Evolutionary conservation across 129 eudicot species (phyloP), one percentile per base, ranked within the genome.

Genomic region (Centella asiatica): DNA sequence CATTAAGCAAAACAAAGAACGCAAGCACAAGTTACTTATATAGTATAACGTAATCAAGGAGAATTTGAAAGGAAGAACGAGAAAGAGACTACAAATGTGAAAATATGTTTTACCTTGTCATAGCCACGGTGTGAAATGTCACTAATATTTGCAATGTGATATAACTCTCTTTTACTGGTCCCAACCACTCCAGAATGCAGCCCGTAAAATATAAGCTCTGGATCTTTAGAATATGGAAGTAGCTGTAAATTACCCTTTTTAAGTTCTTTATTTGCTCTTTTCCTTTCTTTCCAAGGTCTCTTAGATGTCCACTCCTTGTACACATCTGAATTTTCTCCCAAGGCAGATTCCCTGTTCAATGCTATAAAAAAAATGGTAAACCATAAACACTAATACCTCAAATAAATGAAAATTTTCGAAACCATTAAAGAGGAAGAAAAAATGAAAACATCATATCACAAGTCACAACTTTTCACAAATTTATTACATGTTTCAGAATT

Each of bases 241-340:
- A 69, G 61, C 53, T 73, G 75, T 50, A 74, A 63, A 22, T 66
- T 57, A 36, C 59, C 73, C 32, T 72, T 72, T 65, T 71, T 74
- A 27, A 69, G 67, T 40, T 72, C 92, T 78, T 84, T 87, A 20
- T 61, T 70, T 29, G 76, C 79, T 71, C 57, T 79, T 74, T 85
- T 93, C 68, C 99, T 77, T 80, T 93, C 96, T 67, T 93, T 93
- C 81, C 84, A 85, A 10, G 96, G 89, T 74, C 83, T 85, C 60
- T 80, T 78, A 72, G 89, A 83, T 1, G 86, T 80, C 99, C 99
- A 93, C 78, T 82, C 95, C 66, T 74, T 80, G 78, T 81, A 93
- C 27, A 71, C 46, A 57, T 66, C 72, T 15, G 69, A 9, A 4
- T 58, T 73, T 67, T 72, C 76, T 67, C 72, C 73, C 25, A 32